These are phyloP conservation scores for Chimonanthus praecox DNA, from an alignment of 164 flowering plant genomes.

Conservation along the genomic window DNA sequence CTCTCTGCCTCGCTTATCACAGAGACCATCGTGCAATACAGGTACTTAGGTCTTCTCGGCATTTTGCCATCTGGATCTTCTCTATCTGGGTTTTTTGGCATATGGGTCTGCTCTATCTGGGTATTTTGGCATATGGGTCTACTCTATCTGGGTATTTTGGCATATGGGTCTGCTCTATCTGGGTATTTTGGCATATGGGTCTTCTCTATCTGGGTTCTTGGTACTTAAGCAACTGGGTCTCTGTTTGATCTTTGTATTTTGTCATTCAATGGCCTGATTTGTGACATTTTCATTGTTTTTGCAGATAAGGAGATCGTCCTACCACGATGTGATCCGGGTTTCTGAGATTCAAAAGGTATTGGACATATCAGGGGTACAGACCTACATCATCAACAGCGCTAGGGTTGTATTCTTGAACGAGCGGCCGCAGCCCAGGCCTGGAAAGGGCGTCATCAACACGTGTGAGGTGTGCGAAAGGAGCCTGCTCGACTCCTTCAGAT, in stretches of 20 bases:
- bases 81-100: neutral
- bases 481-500: constrained; percentile 81
- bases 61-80: neutral
- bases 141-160: neutral
- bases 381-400: constrained; percentile 92
- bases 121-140: neutral
- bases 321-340: constrained; percentile 94
- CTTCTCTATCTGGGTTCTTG: neutral
- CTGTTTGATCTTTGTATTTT: no score
- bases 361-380: constrained; percentile 82
- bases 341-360: constrained; percentile 75
- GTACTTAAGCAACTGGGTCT: neutral
- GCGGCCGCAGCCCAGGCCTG: constrained; percentile 92
- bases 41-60: constrained; percentile 30
- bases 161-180: neutral
- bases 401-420: constrained; percentile 84
- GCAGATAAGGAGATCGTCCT: constrained; percentile 92
- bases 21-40: constrained; percentile 74
- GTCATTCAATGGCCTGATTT: neutral
- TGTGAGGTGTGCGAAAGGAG: constrained; percentile 87
- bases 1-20: constrained; percentile 72
- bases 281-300: neutral
- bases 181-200: neutral
- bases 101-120: neutral
- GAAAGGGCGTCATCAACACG: constrained; percentile 87